Evolutionary conservation across 495 filamentous ascomycete genomes (phyloP).

Genomic region (Penicillium egyptiacum): DNA sequence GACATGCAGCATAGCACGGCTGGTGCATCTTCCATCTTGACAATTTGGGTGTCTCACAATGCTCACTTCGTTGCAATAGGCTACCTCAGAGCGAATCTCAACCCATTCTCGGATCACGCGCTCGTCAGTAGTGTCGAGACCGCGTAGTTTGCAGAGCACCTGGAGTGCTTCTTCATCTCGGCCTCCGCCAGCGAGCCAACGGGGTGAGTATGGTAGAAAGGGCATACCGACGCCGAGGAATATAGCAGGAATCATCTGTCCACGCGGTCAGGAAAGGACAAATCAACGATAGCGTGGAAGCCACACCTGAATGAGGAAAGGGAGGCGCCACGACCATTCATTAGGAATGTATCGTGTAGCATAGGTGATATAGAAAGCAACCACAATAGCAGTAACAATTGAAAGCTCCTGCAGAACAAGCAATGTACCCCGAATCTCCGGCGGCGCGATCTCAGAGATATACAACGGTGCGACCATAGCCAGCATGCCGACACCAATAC

Average conservation of each 20-base stretch:
- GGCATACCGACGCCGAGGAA: constrained; percentile 66
- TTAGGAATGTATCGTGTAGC: constrained; percentile 53
- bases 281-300: constrained; percentile 34
- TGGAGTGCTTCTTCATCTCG: constrained; percentile 67
- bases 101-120: constrained; percentile 40
- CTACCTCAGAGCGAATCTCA: constrained; percentile 41
- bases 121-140: constrained; percentile 54
- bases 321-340: constrained; percentile 32
- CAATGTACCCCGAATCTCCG: constrained; percentile 72
- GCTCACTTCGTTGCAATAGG: constrained; percentile 34
- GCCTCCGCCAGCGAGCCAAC: constrained; percentile 73
- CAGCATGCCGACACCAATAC: constrained; percentile 69
- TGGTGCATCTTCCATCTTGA: constrained; percentile 17
- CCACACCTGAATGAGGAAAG: constrained; percentile 58
- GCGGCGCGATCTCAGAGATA: constrained; percentile 71
- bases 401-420: constrained; percentile 75
- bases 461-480: constrained; percentile 73
- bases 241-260: constrained; percentile 67
- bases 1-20: constrained; percentile 30
- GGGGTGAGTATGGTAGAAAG: constrained; percentile 70
- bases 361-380: constrained; percentile 52
- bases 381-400: constrained; percentile 38
- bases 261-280: constrained; percentile 67
- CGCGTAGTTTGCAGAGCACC: constrained; percentile 64
- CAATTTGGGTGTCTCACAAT: constrained; percentile 31